Evolutionary conservation across 495 filamentous ascomycete species (phyloP).

Genomic region (Penicillium pancosmium): DNA sequence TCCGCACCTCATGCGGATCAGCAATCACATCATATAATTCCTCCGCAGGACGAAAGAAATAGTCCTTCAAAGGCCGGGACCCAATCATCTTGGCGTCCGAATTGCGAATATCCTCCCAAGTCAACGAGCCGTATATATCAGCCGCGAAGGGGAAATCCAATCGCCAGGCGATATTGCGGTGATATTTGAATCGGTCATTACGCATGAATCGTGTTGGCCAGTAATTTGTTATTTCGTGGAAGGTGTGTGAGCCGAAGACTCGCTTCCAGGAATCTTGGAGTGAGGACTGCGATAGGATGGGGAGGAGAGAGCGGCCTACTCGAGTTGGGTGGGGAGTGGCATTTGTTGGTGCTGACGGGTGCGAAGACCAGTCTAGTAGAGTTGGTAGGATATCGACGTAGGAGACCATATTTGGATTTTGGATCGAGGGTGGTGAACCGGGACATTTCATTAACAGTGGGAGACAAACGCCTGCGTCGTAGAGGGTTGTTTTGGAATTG

Average conservation of each 20-base stretch:
- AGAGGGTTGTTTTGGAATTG: conserved; percentile 53
- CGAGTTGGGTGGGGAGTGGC: conserved; percentile 15
- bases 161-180: conserved; percentile 48
- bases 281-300: conserved; percentile 29
- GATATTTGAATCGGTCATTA: conserved; percentile 45
- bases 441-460: conserved; percentile 44
- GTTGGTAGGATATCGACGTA: conserved; percentile 50
- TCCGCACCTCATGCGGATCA: conserved; percentile 43
- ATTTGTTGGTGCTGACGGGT: conserved; percentile 6
- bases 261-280: conserved; percentile 29
- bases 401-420: conserved; percentile 49
- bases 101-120: conserved; percentile 49
- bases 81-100: conserved; percentile 40
- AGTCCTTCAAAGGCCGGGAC: conserved; percentile 33
- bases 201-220: conserved; percentile 50
- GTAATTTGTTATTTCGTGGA: conserved; percentile 53
- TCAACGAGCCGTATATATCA: conserved; percentile 45
- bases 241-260: conserved; percentile 52
- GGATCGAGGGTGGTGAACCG: conserved; percentile 17
- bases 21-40: conserved; percentile 45
- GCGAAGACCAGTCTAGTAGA: conserved; percentile 41
- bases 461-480: conserved; percentile 46
- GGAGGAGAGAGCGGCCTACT: conserved; percentile 40
- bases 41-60: conserved; percentile 44
- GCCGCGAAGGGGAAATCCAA: conserved; percentile 51